Evolutionary conservation across 208 protist genomes (phyloP), one percentile per base, ranked within the genome.

Genomic region (Trypanosomatidae sp.): DNA sequence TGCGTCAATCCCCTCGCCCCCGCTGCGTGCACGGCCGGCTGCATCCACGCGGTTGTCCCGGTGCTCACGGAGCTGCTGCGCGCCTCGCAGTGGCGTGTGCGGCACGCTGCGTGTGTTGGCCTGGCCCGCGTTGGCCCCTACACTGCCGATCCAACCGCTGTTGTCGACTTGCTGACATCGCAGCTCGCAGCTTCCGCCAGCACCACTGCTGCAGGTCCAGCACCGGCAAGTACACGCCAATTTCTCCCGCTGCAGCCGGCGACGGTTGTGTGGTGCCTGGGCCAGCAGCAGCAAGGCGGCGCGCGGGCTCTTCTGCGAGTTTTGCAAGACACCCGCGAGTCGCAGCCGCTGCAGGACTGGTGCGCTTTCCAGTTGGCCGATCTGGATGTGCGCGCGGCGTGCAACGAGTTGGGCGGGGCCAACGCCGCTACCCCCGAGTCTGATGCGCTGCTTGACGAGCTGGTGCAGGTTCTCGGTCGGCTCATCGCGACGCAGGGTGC

Each of bases 181-280:
- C 44, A 53, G 39, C 43, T 79, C 19, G 8, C 62, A 25, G 39
- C 3, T 66, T 70, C 3, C 22, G 46, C 43, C 56, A 6, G 44
- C 0, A 43, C 36, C 69, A 49, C n/a, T 70, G n/a, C 65, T 4
- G 43, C 49, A 2, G 43, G 13, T 46, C 53, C 39, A 52, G 70
- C n/a, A 36, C 5, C 13, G 53, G 22, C 33, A n/a, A n/a, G n/a
- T n/a, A n/a, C n/a, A n/a, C n/a, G n/a, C 58, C 80, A 36, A 47
- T 58, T 17, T 28, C 43, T n/a, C 62, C 43, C 22, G 15, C 52
- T 66, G 72, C 89, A 71, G 60, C 75, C 53, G 43, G 73, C 58
- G 62, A 89, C 80, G 19, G 79, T 84, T n/a, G 79, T 81, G 49
- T 91, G 90, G 90, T 70, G 85, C n/a, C 78, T 93, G 52, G 72